A percentile compares a stretch with the other conserved stretches of the same genome.
Conservation (phyloP, 2,329 filamentous ascomycete genomes). For the Mycogone perniciosa region DNA sequence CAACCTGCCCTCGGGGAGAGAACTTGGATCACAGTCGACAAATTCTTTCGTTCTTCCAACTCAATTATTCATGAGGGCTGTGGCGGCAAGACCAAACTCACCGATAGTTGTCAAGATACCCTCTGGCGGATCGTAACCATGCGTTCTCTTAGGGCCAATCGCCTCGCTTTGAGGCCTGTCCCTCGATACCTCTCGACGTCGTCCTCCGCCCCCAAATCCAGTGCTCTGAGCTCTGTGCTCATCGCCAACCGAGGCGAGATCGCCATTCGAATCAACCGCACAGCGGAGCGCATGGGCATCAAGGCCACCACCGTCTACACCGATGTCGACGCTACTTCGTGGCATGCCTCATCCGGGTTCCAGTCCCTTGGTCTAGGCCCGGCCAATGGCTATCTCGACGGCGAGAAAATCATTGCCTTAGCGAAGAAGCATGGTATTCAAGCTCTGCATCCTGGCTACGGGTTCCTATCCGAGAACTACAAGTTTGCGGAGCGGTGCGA, state of each 20-base stretch:
- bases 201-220: conserved; percentile 29
- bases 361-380: conserved; percentile 79
- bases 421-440: conserved; percentile 82
- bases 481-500: conserved; percentile 82
- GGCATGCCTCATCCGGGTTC: conserved; percentile 81
- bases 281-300: conserved; percentile 82
- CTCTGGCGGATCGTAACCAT: conserved; percentile 30
- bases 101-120: neutral
- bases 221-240: conserved; percentile 68
- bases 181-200: conserved; percentile 32
- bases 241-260: conserved; percentile 98
- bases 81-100: neutral
- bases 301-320: conserved; percentile 93
- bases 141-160: conserved; percentile 49
- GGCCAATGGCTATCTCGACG: conserved; percentile 84
- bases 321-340: conserved; percentile 77
- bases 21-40: conserved; percentile 1
- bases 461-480: conserved; percentile 91
- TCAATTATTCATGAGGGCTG: neutral
- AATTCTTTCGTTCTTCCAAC: conserved; percentile 11
- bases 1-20: conserved; percentile 2
- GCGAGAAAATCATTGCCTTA: conserved; percentile 82
- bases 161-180: conserved; percentile 40
- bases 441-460: conserved; percentile 93
- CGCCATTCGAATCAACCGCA: conserved; percentile 84